Percentiles rank a stretch among this genome's conserved stretches.
These are phyloP conservation scores for Leptodermis oblonga DNA, from an alignment of 257 asterid genomes.

Conservation along the genomic window DNA sequence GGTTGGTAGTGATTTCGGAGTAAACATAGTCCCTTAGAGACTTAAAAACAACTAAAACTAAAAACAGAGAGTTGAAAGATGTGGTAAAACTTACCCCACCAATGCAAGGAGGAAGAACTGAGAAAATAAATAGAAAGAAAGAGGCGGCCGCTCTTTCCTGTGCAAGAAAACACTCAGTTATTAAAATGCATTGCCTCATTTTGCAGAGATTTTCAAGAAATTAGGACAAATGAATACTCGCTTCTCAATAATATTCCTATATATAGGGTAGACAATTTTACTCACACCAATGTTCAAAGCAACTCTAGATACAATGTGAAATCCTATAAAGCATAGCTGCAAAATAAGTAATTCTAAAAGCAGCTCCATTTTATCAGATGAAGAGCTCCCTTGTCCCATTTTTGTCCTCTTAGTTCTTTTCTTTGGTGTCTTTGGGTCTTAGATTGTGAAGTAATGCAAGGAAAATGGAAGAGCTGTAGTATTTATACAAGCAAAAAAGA, in stretches of 20 bases:
- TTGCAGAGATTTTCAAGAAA: background rate
- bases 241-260: constrained; percentile 82
- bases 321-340: constrained; percentile 84
- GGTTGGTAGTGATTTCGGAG: constrained; percentile 75
- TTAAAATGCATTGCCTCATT: background rate
- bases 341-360: constrained; percentile 53
- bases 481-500: constrained; percentile 9
- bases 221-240: constrained; percentile 22
- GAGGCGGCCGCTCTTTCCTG: constrained; percentile 88
- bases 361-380: constrained; percentile 57
- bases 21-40: background rate
- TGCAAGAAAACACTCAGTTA: background rate
- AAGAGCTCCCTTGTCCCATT: constrained; percentile 43
- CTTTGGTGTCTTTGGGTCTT: background rate
- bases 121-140: constrained; percentile 63
- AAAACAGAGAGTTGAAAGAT: background rate
- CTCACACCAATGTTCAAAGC: constrained; percentile 86
- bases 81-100: constrained; percentile 49
- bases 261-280: constrained; percentile 78
- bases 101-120: constrained; percentile 76
- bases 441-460: constrained; percentile 3
- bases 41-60: background rate
- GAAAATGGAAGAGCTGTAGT: background rate
- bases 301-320: constrained; percentile 79
- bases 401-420: constrained; percentile 13